Evolutionary conservation across 495 filamentous ascomycete species (phyloP).

Genomic region (Haplographium delicatum): DNA sequence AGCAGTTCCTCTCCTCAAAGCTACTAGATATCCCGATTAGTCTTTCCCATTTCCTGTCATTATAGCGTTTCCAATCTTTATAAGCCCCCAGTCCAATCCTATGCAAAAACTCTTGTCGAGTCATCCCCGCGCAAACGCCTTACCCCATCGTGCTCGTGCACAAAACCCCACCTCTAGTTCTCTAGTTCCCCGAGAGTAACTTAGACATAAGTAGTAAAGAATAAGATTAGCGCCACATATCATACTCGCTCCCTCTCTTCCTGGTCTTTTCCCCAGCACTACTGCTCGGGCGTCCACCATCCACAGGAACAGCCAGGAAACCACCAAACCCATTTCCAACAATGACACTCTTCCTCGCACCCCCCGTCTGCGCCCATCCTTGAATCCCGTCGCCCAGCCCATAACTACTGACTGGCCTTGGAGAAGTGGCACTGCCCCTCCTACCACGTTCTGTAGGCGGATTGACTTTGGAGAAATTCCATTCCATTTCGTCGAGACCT

Average conservation of each 20-base stretch:
- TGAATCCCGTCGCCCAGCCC: slow-evolving; percentile 28
- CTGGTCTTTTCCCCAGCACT: slow-evolving; percentile 13
- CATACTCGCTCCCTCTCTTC: slow-evolving; percentile 21
- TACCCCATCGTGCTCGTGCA: no score
- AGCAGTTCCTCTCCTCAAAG: no score
- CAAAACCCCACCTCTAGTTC: no score
- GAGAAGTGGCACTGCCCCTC: slow-evolving; percentile 20
- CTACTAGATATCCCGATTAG: no score
- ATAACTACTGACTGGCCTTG: slow-evolving; percentile 45
- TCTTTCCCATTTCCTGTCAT: no score
- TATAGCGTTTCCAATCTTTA: no score
- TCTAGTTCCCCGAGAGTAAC: no score
- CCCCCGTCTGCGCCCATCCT: slow-evolving; percentile 24
- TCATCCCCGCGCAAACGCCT: no score
- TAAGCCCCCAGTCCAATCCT: no score
- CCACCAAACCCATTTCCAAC: slow-evolving; percentile 73
- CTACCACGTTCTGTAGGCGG: slow-evolving; percentile 21
- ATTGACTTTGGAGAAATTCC: slow-evolving; percentile 59
- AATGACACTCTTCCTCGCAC: slow-evolving; percentile 40
- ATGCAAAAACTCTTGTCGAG: no score
- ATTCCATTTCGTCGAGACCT: slow-evolving; percentile 77
- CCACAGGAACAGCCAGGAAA: slow-evolving; percentile 71
- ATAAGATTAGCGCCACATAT: slow-evolving; percentile 26
- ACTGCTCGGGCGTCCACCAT: slow-evolving; percentile 32
- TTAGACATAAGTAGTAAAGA: no score